These are phyloP conservation scores for Verticillium alfalfae DNA, from an alignment of 2,329 filamentous ascomycete species.

Conservation along the genomic window DNA sequence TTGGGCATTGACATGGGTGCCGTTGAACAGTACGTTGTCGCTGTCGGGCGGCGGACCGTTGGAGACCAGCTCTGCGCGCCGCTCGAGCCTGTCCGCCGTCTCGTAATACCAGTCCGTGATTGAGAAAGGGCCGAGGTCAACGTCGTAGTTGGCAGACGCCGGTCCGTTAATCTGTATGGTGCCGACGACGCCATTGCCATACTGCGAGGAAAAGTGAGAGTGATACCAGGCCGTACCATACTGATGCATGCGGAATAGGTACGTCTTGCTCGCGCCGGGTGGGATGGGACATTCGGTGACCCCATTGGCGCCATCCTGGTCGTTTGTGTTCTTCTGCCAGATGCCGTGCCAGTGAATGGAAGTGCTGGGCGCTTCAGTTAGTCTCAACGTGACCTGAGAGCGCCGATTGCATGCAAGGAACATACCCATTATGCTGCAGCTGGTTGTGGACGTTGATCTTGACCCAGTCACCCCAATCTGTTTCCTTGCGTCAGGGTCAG, in stretches of 20 bases:
- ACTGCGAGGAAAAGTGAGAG: conserved; percentile 44
- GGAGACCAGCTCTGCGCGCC: conserved; percentile 12
- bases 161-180: conserved; percentile 47
- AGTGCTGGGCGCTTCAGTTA: conserved; percentile 25
- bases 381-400: not conserved
- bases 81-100: conserved; percentile 21
- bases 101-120: conserved; percentile 49
- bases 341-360: conserved; percentile 44
- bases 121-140: conserved; percentile 51
- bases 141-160: conserved; percentile 41
- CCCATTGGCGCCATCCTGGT: conserved; percentile 38
- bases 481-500: conserved; percentile 8
- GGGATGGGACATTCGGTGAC: conserved; percentile 37
- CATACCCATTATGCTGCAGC: conserved; percentile 32
- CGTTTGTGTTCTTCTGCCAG: conserved; percentile 33
- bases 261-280: conserved; percentile 23
- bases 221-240: conserved; percentile 40
- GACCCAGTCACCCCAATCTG: conserved; percentile 36
- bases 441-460: conserved; percentile 58
- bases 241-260: conserved; percentile 27
- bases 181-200: conserved; percentile 46
- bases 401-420: not conserved
- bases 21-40: conserved; percentile 38
- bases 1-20: conserved; percentile 25
- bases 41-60: conserved; percentile 13